Evolutionary conservation across 1,139 yeast species (phyloP).

Genomic region (Kodamaea suecica): DNA sequence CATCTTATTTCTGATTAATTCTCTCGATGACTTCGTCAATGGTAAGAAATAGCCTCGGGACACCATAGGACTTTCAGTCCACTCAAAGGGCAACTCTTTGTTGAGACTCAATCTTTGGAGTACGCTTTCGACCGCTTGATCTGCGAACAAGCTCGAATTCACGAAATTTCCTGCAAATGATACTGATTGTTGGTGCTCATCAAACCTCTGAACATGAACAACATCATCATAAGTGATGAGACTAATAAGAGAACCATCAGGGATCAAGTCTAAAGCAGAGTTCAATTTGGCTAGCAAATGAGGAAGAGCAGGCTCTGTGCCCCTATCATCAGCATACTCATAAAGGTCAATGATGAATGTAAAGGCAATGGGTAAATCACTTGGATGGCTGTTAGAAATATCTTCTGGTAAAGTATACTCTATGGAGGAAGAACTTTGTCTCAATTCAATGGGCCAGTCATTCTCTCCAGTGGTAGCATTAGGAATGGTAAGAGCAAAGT

Average conservation of each 20-base stretch:
- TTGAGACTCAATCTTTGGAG: constrained; percentile 11
- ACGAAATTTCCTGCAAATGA: constrained; percentile 1
- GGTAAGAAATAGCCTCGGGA: constrained; percentile 7
- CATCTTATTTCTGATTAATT: constrained; percentile 14
- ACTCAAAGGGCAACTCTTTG: constrained; percentile 7
- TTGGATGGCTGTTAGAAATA: constrained; percentile 11
- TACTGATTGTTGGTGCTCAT: neutral
- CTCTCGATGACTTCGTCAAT: constrained; percentile 4
- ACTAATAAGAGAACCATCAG: constrained; percentile 22
- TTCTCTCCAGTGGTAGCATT: constrained; percentile 12
- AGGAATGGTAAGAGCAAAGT: constrained; percentile 17
- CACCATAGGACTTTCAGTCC: constrained; percentile 13
- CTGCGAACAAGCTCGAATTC: constrained; percentile 6
- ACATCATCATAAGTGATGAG: constrained; percentile 30
- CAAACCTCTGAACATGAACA: constrained; percentile 25
- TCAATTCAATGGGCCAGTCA: constrained; percentile 29
- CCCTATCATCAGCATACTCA: constrained; percentile 27
- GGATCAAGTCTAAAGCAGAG: constrained; percentile 19
- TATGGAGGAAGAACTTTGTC: constrained; percentile 22
- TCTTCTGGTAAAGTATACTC: constrained; percentile 30
- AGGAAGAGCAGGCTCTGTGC: constrained; percentile 16
- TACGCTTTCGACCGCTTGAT: constrained; percentile 5
- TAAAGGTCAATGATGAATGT: constrained; percentile 32
- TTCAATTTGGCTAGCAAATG: constrained; percentile 18
- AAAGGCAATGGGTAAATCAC: constrained; percentile 15